A percentile compares a stretch with the other conserved stretches of the same genome.
Conservation (phyloP, 495 filamentous ascomycete genomes). For the Rostrohypoxylon terebratum region DNA sequence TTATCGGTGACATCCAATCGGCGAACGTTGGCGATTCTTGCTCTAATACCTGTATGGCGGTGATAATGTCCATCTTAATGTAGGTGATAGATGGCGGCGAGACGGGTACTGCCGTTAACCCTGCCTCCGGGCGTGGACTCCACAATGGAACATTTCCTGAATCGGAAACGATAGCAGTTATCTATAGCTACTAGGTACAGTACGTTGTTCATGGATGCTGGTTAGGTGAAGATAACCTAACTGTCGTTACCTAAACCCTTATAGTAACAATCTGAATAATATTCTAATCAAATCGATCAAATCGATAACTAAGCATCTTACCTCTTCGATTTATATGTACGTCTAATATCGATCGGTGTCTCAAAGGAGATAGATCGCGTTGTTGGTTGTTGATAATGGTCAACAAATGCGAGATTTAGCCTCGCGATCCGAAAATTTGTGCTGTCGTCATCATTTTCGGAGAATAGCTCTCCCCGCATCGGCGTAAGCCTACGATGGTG, state of each 20-base stretch:
- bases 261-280: slow-evolving; percentile 29
- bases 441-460: neutral
- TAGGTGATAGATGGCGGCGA: neutral
- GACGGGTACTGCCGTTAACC: slow-evolving; percentile 19
- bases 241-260: slow-evolving; percentile 16
- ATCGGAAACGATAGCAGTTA: slow-evolving; percentile 10
- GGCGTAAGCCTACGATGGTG: neutral
- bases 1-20: slow-evolving; percentile 2
- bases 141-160: slow-evolving; percentile 11
- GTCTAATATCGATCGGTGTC: neutral
- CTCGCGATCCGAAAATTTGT: neutral
- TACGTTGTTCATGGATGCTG: neutral
- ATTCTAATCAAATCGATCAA: slow-evolving; percentile 32
- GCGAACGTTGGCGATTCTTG: slow-evolving; percentile 10
- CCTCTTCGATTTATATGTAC: neutral
- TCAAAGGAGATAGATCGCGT: neutral
- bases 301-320: slow-evolving; percentile 12
- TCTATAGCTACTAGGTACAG: neutral
- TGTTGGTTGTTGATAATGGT: neutral
- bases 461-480: neutral
- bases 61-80: slow-evolving; percentile 7
- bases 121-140: slow-evolving; percentile 7
- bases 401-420: neutral
- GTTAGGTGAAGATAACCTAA: slow-evolving; percentile 14
- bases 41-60: slow-evolving; percentile 3